Evolutionary conservation across 2,329 filamentous ascomycete species (phyloP).

Genomic region (Colletotrichum aenigma): DNA sequence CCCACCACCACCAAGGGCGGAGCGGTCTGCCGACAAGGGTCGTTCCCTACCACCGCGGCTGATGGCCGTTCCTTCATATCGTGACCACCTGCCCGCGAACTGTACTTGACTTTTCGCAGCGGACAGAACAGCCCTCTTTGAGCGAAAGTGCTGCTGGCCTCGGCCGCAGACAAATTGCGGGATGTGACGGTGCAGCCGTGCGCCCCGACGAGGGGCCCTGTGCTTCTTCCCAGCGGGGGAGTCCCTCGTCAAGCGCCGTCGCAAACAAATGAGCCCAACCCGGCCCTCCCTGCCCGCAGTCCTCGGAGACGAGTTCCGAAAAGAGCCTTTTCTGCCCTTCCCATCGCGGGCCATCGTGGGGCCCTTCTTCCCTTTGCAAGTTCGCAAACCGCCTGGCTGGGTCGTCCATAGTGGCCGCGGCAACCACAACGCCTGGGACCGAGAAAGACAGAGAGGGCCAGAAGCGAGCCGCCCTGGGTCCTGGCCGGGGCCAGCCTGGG

Average conservation of each 20-base stretch:
- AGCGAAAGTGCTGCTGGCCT: neutral
- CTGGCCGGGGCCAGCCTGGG: neutral
- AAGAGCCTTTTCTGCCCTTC: neutral
- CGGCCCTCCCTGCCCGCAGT: neutral
- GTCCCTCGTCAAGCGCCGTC: conserved; percentile 21
- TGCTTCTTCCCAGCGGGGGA: neutral
- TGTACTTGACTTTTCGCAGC: neutral
- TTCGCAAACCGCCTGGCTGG: conserved; percentile 19
- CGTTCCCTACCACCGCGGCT: neutral
- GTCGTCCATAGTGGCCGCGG: conserved; percentile 1
- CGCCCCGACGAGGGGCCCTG: neutral
- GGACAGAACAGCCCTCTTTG: neutral
- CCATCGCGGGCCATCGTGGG: neutral
- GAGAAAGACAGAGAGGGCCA: neutral
- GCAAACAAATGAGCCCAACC: conserved; percentile 22
- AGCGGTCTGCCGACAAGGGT: neutral
- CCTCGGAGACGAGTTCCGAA: conserved; percentile 12
- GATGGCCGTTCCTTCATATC: neutral
- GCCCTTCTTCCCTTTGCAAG: neutral
- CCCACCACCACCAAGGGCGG: neutral
- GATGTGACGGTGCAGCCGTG: conserved; percentile 13
- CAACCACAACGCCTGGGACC: neutral
- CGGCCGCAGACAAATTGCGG: conserved; percentile 17
- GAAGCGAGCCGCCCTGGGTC: neutral
- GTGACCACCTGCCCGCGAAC: neutral